A percentile compares a stretch with the other conserved stretches of the same genome.
Evolutionary conservation across 768 basidiomycete species (phyloP).

Genomic region (Agaricus sinodeliciosus): DNA sequence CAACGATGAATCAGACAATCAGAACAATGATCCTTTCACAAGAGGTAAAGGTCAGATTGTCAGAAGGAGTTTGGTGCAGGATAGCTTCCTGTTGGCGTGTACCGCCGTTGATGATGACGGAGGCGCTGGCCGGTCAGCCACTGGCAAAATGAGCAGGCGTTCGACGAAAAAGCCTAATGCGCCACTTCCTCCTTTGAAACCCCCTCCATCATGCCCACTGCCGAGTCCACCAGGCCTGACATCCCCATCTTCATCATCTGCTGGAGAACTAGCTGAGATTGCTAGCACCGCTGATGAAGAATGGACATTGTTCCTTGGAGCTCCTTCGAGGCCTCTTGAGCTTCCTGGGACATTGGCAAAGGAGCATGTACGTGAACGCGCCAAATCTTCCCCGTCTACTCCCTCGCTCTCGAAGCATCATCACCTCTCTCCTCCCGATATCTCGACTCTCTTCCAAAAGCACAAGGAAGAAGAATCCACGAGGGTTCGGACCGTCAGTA

Average conservation of each 20-base stretch:
- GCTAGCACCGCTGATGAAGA: not conserved
- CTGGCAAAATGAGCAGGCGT: not conserved
- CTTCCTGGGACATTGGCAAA: not conserved
- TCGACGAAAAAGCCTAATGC: not conserved
- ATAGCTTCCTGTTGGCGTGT: conserved; percentile 5
- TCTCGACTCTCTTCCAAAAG: conserved; percentile 1
- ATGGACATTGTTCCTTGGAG: conserved; percentile 8
- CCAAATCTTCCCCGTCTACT: not conserved
- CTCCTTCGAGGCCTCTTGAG: conserved; percentile 5
- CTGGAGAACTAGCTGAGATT: not conserved
- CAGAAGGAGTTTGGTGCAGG: conserved; percentile 6
- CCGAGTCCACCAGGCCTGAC: conserved; percentile 1
- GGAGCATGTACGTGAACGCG: conserved; percentile 1
- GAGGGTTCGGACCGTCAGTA: conserved; percentile 3
- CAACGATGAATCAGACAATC: not conserved
- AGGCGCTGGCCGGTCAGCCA: not conserved
- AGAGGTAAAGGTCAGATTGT: conserved; percentile 1
- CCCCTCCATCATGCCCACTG: conserved; percentile 7
- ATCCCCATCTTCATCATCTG: not conserved
- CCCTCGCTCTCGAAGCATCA: not conserved
- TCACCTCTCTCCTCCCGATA: conserved; percentile 7
- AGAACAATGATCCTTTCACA: conserved; percentile 2
- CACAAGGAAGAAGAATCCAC: not conserved
- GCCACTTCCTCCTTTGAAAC: conserved; percentile 5
- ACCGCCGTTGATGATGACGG: conserved; percentile 6